Base-by-base conservation (phyloP, 2,329 filamentous ascomycete genomes). In the Ceratocystis cacaofunesta region DNA sequence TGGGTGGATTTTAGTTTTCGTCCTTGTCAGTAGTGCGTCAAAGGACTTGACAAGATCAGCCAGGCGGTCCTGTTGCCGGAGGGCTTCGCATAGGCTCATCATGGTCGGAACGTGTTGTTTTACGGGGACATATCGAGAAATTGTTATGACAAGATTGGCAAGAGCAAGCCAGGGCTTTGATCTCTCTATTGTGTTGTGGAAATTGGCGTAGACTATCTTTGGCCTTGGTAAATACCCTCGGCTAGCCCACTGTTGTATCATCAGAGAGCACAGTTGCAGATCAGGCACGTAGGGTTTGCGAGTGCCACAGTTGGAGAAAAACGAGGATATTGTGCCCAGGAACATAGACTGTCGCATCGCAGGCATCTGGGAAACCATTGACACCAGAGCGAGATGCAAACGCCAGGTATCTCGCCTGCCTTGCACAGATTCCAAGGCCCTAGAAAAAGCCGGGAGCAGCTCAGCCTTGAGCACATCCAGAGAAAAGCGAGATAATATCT, bases 221-320 rank as follows among this genome's bases (percentile, higher is more conserved):
- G 63, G 44, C 32, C 65, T 48, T 5, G 43, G 41, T 4, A 68
- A 12, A 58, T 68, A 67, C 17, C 67, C 68, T 3, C 65, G 69
- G 43, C 70, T 71, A 12, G 44, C 19, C 70, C 70, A 71, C 7
- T 71, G 69, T 5, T 68, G 68, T 3, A 69, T 60, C 19, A 71
- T 52, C 2, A 71, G 63, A 41, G 64, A 57, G 66, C 69, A 65
- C 60, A 71, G 63, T 36, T 70, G 68, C 36, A 63, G 32, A 28
- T 69, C 68, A 28, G 65, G 28, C 5, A 66, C 6, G 19, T 60
- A 62, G 6, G 52, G 32, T 28, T 52, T 63, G 4, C 46, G 30
- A 5, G 50, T 10, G 22, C 44, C 48, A 48, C 62, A 10, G 25
- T 25, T 41, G 17, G 48, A 43, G 63, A 68, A 69, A 41, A 68